Evolutionary conservation across 306 rosid species (phyloP).

Genomic region (Begonia fuchsioides): DNA sequence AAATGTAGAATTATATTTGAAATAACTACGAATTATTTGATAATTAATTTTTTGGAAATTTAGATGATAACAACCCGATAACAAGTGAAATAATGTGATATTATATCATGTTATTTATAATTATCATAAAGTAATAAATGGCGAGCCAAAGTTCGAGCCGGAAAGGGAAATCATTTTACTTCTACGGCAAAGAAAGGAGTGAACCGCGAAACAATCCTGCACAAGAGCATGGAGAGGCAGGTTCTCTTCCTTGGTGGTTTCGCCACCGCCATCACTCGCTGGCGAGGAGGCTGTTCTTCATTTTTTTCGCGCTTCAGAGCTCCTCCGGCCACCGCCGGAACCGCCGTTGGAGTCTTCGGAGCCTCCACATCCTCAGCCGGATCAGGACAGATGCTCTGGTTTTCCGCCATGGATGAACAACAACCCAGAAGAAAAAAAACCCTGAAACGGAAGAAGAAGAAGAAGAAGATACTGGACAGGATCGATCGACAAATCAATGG

Average conservation of each 20-base stretch:
- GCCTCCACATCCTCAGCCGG: conserved; percentile 38
- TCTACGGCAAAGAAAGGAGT: conserved; percentile 21
- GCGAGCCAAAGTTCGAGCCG: no score
- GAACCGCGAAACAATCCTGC: conserved; percentile 29
- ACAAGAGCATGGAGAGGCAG: conserved; percentile 45
- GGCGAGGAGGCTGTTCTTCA: conserved; percentile 14
- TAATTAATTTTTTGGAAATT: no score
- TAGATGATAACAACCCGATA: no score
- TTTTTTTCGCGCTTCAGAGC: conserved; percentile 28
- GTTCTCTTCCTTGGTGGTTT: conserved; percentile 56
- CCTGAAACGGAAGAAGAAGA: background rate
- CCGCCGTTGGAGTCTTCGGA: conserved; percentile 17
- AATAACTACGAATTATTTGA: no score
- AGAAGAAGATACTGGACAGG: no score
- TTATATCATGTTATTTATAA: no score
- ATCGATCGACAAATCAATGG: background rate
- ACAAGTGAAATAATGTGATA: no score
- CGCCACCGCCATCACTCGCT: conserved; percentile 18
- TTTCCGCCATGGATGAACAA: conserved; percentile 41
- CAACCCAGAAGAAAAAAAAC: background rate
- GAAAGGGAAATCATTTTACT: no score
- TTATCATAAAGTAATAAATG: no score
- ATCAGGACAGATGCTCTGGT: conserved; percentile 55
- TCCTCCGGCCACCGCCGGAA: conserved; percentile 37
- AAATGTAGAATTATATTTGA: no score